A percentile compares a stretch with the other conserved stretches of the same genome.
phyloP scores from a whole-genome alignment of 805 yeast species.

The Wickerhamia fluorescens region DNA sequence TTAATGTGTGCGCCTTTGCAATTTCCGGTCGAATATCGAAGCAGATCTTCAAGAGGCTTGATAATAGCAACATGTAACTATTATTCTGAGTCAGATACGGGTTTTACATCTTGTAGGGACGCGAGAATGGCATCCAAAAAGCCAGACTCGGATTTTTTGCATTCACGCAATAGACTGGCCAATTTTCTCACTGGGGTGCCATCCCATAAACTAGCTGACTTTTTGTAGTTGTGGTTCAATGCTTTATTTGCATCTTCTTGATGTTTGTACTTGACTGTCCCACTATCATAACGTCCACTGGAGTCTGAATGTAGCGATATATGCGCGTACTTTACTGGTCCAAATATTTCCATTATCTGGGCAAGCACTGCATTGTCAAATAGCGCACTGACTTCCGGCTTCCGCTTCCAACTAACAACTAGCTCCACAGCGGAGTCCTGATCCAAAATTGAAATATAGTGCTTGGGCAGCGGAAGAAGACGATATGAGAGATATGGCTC shows the following conservation, averaged over 20 bases:
- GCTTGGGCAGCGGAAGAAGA: conserved; percentile 12
- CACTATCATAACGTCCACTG: conserved; percentile 30
- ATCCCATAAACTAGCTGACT: conserved; percentile 41
- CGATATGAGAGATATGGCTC: conserved; percentile 11
- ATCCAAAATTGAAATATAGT: conserved; percentile 1
- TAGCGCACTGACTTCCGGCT: conserved; percentile 24
- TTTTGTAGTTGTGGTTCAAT: conserved; percentile 33
- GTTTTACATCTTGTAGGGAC: no score
- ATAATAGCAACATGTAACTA: no score
- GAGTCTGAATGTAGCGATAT: conserved; percentile 3
- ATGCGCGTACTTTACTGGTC: conserved; percentile 18
- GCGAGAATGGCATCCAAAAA: no score
- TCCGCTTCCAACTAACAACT: conserved; percentile 40
- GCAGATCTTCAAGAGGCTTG: no score
- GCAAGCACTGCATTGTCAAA: conserved; percentile 25
- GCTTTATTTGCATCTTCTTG: conserved; percentile 28
- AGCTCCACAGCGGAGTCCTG: conserved; percentile 10
- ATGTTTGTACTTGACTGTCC: conserved; percentile 24
- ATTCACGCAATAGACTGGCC: conserved; percentile 40
- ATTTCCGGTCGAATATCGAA: no score
- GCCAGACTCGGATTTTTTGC: conserved; percentile 10
- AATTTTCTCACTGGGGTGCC: conserved; percentile 34
- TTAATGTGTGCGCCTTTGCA: no score
- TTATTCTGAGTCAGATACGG: no score
- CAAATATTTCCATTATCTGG: conserved; percentile 42